phyloP scores from a whole-genome alignment of 371 early-diverging fungal genomes.

The Rhizopus microsporus region DNA sequence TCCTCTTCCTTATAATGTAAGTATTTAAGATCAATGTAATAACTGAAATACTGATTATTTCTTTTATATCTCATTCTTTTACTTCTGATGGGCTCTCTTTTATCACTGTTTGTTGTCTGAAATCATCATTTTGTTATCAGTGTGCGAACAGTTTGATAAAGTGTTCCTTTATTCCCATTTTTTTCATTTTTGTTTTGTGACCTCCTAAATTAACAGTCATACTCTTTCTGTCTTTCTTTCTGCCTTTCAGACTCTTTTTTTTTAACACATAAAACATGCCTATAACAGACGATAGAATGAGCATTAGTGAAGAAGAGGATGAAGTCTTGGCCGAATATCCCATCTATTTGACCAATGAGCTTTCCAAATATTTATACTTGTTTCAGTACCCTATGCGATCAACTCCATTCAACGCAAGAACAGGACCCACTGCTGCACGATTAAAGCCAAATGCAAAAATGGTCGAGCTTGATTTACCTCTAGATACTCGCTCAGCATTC shows the following conservation, averaged over 20 bases:
- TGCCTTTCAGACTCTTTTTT: neutral
- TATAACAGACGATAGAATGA: neutral
- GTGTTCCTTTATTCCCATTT: too few relatives aligned
- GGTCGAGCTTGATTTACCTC: slow-evolving; percentile 85
- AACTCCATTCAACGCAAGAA: slow-evolving; percentile 45
- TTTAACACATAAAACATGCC: neutral
- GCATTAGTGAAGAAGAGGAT: slow-evolving; percentile 57
- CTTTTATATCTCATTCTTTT: too few relatives aligned
- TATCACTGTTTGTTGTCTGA: too few relatives aligned
- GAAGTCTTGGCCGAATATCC: slow-evolving; percentile 77
- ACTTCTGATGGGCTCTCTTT: too few relatives aligned
- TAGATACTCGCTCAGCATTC: slow-evolving; percentile 67
- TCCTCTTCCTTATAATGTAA: too few relatives aligned
- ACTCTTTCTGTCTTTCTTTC: slow-evolving; percentile 1
- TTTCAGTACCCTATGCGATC: slow-evolving; percentile 85
- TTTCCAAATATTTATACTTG: slow-evolving; percentile 72
- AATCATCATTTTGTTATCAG: too few relatives aligned
- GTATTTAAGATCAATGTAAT: too few relatives aligned
- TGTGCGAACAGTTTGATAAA: too few relatives aligned
- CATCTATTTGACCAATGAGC: slow-evolving; percentile 70
- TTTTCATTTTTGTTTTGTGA: too few relatives aligned
- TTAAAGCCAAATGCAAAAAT: slow-evolving; percentile 79
- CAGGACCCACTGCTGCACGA: slow-evolving; percentile 67
- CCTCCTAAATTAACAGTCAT: too few relatives aligned
- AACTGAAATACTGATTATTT: too few relatives aligned